phyloP scores from a whole-genome alignment of 768 basidiomycete species.

The Xerocomellus amylosporus region DNA sequence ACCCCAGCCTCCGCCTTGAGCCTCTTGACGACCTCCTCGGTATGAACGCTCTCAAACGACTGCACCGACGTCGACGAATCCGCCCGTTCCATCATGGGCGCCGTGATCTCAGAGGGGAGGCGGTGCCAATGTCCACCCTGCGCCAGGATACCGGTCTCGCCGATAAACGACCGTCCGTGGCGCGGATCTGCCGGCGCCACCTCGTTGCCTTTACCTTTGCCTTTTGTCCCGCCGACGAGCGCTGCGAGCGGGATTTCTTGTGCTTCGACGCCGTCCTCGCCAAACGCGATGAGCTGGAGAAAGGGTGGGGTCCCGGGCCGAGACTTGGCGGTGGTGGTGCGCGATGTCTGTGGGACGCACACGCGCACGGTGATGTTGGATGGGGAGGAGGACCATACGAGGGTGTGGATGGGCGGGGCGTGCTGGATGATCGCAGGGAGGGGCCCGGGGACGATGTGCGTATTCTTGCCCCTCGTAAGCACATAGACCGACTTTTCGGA shows the following conservation, averaged over 20 bases:
- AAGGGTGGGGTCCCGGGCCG: slow-evolving; percentile 33
- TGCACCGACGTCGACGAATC: slow-evolving; percentile 42
- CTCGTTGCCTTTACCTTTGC: slow-evolving; percentile 44
- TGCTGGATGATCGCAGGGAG: slow-evolving; percentile 51
- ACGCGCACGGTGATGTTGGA: slow-evolving; percentile 53
- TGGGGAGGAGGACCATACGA: slow-evolving; percentile 61
- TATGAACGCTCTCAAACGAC: slow-evolving; percentile 52
- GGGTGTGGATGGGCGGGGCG: slow-evolving; percentile 48
- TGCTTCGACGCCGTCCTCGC: slow-evolving; percentile 70
- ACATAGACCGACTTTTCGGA: slow-evolving; percentile 49
- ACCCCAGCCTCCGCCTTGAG: slow-evolving; percentile 59
- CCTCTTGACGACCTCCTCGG: slow-evolving; percentile 46
- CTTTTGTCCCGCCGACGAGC: slow-evolving; percentile 32
- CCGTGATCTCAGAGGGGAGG: slow-evolving; percentile 15
- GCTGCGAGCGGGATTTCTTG: slow-evolving; percentile 61
- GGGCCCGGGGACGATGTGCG: slow-evolving; percentile 67
- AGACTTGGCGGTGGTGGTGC: not conserved
- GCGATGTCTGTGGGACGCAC: slow-evolving; percentile 33
- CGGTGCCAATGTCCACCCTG: slow-evolving; percentile 50
- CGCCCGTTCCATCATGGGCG: slow-evolving; percentile 41
- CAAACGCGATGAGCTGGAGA: slow-evolving; percentile 68
- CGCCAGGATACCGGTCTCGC: slow-evolving; percentile 51
- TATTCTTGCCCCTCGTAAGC: slow-evolving; percentile 66
- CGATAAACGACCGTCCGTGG: slow-evolving; percentile 59
- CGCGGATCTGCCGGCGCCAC: slow-evolving; percentile 43